Conservation (phyloP, 768 basidiomycete genomes). For the Cystofilobasidium bisporidii region DNA sequence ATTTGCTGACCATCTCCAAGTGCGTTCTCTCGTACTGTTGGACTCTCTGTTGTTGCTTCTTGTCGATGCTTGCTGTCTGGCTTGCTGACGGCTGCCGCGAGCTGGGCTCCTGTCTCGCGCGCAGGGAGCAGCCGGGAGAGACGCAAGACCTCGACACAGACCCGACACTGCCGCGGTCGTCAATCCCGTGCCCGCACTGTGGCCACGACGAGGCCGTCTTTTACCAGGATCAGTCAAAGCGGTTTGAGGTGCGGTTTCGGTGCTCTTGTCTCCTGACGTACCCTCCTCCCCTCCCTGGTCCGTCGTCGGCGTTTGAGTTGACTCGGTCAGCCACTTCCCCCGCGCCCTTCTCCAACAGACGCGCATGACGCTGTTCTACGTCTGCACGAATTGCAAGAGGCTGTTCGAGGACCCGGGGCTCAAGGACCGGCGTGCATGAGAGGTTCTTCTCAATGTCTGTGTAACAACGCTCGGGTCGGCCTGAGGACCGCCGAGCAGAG, state of each 20-base stretch:
- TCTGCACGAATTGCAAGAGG: conserved; percentile 22
- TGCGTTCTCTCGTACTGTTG: not conserved
- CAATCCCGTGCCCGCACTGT: conserved; percentile 25
- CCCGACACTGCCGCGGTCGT: conserved; percentile 23
- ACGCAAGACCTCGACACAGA: conserved; percentile 28
- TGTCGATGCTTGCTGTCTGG: not conserved
- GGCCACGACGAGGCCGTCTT: conserved; percentile 20
- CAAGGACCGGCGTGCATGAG: not conserved
- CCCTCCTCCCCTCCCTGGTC: too few relatives aligned
- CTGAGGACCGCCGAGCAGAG: too few relatives aligned
- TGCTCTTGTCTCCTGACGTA: too few relatives aligned
- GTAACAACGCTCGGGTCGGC: too few relatives aligned
- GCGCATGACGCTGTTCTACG: conserved; percentile 28
- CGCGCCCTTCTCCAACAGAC: conserved; percentile 6
- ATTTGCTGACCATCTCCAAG: conserved; percentile 29
- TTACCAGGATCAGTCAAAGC: conserved; percentile 29
- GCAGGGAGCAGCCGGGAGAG: conserved; percentile 27
- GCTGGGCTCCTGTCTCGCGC: not conserved
- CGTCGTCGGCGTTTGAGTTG: too few relatives aligned
- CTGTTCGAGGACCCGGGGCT: conserved; percentile 22
- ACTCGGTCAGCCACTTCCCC: not conserved
- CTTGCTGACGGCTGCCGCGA: not conserved
- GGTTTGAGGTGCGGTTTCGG: conserved; percentile 19
- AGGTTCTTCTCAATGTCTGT: too few relatives aligned
- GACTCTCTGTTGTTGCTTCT: too few relatives aligned